Base-by-base conservation (phyloP, 805 yeast genomes). In the Komagataella pseudopastoris region DNA sequence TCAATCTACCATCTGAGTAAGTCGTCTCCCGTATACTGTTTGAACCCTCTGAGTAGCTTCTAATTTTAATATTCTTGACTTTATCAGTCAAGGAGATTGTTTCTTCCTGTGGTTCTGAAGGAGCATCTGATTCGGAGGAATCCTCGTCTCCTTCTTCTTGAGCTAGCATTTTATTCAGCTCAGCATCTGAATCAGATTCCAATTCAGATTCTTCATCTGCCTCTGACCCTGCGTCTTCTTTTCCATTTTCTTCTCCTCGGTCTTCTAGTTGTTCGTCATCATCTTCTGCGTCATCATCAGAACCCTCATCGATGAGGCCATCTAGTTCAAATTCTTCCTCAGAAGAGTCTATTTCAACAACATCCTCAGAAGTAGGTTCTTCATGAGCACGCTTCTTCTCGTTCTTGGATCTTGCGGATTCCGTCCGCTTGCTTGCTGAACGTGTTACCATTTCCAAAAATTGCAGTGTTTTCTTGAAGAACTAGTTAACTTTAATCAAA, bases 1-100 rank as follows among this genome's bases (percentile, higher is more conserved):
- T 74, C n/a, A 81, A 80, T 44, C 76, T 70, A 6, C 98, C 97
- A 66, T 91, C 96, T 1, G 89, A 75, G 61, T 70, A 84, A 57
- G 73, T 74, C 22, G 84, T 71, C 43, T 65, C 63, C 22, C 23
- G 50, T 48, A 36, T 23, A 10, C 60, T 56, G 6, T 58, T 46
- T 6, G 68, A 58, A 1, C 69, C 65, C 18, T 71, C 71, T 4
- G 78, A 72, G 48, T 78, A 60, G 2, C 80, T 68, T 53, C 77
- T 72, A 36, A 83, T 71, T 57, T 73, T 71, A 14, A 79, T 69
- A 22, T 78, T 80, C 18, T 81, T 72, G 44, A 81, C 63, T 58
- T 69, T 74, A 54, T 80, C 85, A 4, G 77, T 72, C 51, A 81
- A 65, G 4, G 83, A 71, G 12, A 59, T 57, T 1, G 75, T 61